Conservation (phyloP, 2,329 filamentous ascomycete genomes). For the Aspergillus clavatus region DNA sequence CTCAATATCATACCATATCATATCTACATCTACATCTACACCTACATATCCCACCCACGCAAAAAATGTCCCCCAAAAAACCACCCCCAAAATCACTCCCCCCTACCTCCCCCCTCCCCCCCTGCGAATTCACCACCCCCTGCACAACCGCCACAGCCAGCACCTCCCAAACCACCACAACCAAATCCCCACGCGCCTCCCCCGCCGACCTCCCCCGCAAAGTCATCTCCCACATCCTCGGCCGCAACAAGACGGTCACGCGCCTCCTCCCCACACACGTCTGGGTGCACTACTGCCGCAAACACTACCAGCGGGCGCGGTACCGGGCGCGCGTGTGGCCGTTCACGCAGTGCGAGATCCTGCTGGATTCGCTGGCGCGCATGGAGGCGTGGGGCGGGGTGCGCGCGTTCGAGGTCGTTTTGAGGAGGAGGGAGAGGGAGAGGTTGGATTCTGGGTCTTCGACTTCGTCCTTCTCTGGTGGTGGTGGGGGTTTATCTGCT, state of each 20-base stretch:
- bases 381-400: slow-evolving; percentile 61
- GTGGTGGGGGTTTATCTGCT: background rate
- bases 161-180: slow-evolving; percentile 4
- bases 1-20: too few relatives aligned
- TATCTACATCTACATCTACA: too few relatives aligned
- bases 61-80: too few relatives aligned
- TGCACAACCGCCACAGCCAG: slow-evolving; percentile 9
- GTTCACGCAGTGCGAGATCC: slow-evolving; percentile 59
- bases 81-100: too few relatives aligned
- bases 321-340: slow-evolving; percentile 61
- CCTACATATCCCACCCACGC: too few relatives aligned
- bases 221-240: slow-evolving; percentile 75
- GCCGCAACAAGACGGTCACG: slow-evolving; percentile 75
- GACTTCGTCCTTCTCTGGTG: slow-evolving; percentile 1
- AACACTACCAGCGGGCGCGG: slow-evolving; percentile 72
- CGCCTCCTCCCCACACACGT: slow-evolving; percentile 62
- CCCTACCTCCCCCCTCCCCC: too few relatives aligned
- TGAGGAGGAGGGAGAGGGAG: slow-evolving; percentile 56
- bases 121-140: slow-evolving; percentile 14
- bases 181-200: slow-evolving; percentile 34
- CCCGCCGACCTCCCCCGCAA: slow-evolving; percentile 58
- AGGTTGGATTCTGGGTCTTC: background rate
- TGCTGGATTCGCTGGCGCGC: slow-evolving; percentile 57
- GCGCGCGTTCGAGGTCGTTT: slow-evolving; percentile 56
- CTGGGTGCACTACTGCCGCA: slow-evolving; percentile 74